A percentile compares a stretch with the other conserved stretches of the same genome.
Conservation (phyloP, 1,284 basidiomycete genomes). For the Mycena citricolor region DNA sequence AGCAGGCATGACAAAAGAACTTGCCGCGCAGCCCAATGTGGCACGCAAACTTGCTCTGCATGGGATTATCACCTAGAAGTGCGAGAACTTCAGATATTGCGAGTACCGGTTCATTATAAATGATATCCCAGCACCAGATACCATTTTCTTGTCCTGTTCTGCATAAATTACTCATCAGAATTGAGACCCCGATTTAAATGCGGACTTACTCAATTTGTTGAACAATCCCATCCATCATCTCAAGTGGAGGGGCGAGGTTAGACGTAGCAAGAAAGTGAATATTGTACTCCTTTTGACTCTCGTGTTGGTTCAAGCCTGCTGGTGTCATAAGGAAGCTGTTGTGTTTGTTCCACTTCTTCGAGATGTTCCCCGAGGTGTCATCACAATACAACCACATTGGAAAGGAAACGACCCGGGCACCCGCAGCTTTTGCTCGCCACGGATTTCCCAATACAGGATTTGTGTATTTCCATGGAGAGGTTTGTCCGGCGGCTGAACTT, state of each 20-base stretch:
- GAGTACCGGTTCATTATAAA: constrained; percentile 27
- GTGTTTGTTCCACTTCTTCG: constrained; percentile 47
- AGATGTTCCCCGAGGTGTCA: constrained; percentile 43
- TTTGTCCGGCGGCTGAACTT: no score
- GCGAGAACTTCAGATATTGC: constrained; percentile 32
- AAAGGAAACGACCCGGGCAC: constrained; percentile 27
- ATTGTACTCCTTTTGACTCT: constrained; percentile 28
- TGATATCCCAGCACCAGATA: constrained; percentile 33
- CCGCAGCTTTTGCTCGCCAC: constrained; percentile 26
- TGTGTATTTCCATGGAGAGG: constrained; percentile 4
- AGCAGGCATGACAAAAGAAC: constrained; percentile 34
- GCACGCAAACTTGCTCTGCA: constrained; percentile 38
- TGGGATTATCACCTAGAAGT: constrained; percentile 39
- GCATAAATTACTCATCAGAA: background rate
- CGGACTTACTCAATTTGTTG: constrained; percentile 22
- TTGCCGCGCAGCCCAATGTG: constrained; percentile 37
- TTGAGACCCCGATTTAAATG: background rate
- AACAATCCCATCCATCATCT: constrained; percentile 38
- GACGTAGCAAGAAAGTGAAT: constrained; percentile 39
- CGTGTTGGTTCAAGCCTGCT: constrained; percentile 28
- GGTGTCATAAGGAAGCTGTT: constrained; percentile 38
- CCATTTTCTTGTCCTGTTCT: constrained; percentile 25
- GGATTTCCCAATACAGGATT: constrained; percentile 23
- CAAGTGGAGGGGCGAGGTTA: constrained; percentile 35
- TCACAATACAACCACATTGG: constrained; percentile 44